Base-by-base conservation (phyloP, 1,284 basidiomycete species). In the Pascua guehoae region DNA sequence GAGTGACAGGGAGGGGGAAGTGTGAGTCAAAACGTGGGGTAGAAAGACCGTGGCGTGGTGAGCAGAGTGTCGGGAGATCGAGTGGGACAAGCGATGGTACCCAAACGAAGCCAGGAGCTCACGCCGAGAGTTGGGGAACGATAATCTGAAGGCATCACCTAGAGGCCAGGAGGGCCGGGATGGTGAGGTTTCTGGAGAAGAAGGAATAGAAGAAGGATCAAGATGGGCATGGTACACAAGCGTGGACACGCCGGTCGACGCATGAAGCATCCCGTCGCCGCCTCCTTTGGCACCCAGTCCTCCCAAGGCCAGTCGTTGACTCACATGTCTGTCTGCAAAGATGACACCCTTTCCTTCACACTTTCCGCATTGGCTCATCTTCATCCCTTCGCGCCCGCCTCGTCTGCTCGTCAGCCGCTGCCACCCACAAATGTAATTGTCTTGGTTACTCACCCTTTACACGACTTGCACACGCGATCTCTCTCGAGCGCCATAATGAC, bases 401-500 rank as follows among this genome's bases (percentile, higher is more conserved):
- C 55, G 55, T 24, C 61, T 62, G 55, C 24, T 7, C 14, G 51
- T 58, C 32, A 60, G 58, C 41, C n/a, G 7, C 7, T 7, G 24
- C 24, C 24, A 32, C 3, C 24, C 24, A 32, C 8, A 41, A 8
- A 12, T 8, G 2, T 41, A n/a, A 5, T 4, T 2, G 36, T 8
- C 15, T 36, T 49, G 32, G 11, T 24, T 40, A 9, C 75, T 50
- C 39, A 89, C 84, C 93, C 94, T 73, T 87, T 85, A 75, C 95
- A 98, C 8, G 79, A 76, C 18, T 80, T 80, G 75, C 94, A 98
- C 8, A 89, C 79, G 12, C 88, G 79, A 71, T 93, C 86, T 68
- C 91, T 87, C 75, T 94, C 89, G 79, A 97, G 85, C 66, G 87
- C 89, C 80, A 98, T 87, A 70, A 88, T 88, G 48, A 95, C 87